Evolutionary conservation across 1,284 basidiomycete species (phyloP), one percentile per base, ranked within the genome.

Genomic region (Fistulinella staudtii): DNA sequence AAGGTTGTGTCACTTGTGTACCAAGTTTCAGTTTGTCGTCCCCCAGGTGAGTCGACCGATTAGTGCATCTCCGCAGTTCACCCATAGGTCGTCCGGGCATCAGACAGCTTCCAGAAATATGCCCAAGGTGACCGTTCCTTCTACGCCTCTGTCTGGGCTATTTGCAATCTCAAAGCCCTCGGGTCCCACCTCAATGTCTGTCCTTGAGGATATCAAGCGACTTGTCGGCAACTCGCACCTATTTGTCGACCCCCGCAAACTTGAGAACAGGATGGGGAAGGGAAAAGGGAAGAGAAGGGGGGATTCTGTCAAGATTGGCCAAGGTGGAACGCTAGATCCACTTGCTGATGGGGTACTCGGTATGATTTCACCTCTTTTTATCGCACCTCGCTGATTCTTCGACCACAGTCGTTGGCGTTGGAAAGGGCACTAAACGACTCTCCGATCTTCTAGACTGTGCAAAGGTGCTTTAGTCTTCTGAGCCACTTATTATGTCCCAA

Each of bases 241-340:
- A 7, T 98, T 99, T 60, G 78, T 86, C 10, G 79, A 78, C 22
- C 65, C 66, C 10, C 69, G 70, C 33, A 80, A 82, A 57, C 63
- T 80, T 13, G 74, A 71, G 46, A 72, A 68, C 49, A 60, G 63
- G 52, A 60, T 58, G 61, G 68, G 61, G 52, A 72, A 65, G 55
- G 64, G 58, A 57, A 67, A 56, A 44, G 68, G 63, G 40, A 76
- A 67, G 50, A 68, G 65, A 43, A 70, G 65, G 20, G 68, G 70
- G 35, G 73, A 74, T 39, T 43, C 57, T 5, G 60, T 92, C 41
- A 95, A 95, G 67, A 77, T 94, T 36, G 93, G 93, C 1, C 91
- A 94, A 66, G 92, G 92, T 36, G 93, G 93, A 14, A 99, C 96
- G 3, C 72, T 99, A 36, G 96, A 99, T 71, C 96, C 96, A 10